Evolutionary conservation across 768 basidiomycete species (phyloP).

Genomic region (Suillus spraguei): DNA sequence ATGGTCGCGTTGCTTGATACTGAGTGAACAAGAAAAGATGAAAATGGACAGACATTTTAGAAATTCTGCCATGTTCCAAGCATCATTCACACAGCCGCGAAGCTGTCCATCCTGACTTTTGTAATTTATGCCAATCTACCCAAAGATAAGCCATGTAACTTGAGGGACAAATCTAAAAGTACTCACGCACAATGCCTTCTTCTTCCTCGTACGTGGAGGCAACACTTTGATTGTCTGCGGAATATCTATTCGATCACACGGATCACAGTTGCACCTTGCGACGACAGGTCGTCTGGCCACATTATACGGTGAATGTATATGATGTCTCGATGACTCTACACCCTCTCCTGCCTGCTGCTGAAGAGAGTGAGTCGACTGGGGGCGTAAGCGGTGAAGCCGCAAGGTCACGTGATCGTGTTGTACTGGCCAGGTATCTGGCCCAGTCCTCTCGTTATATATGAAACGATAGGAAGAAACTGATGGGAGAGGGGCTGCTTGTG

Average conservation of each 20-base stretch:
- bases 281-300: background rate
- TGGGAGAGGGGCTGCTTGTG: no score
- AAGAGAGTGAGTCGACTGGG: background rate
- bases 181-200: slow-evolving; percentile 7
- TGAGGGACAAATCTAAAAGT: background rate
- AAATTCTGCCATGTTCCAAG: slow-evolving; percentile 72
- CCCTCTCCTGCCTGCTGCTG: background rate
- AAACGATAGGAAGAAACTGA: background rate
- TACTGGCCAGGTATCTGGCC: background rate
- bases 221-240: background rate
- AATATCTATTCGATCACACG: background rate
- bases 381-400: background rate
- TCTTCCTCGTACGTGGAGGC: background rate
- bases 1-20: background rate
- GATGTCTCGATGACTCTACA: background rate
- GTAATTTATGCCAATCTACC: slow-evolving; percentile 86
- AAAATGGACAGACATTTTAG: slow-evolving; percentile 29
- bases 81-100: slow-evolving; percentile 88
- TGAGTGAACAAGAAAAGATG: background rate
- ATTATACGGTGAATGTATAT: background rate
- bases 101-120: slow-evolving; percentile 60
- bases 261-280: background rate
- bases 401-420: background rate
- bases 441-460: background rate
- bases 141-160: background rate